Conservation (phyloP, 805 yeast species). For the Cyberlindnera petersonii region DNA sequence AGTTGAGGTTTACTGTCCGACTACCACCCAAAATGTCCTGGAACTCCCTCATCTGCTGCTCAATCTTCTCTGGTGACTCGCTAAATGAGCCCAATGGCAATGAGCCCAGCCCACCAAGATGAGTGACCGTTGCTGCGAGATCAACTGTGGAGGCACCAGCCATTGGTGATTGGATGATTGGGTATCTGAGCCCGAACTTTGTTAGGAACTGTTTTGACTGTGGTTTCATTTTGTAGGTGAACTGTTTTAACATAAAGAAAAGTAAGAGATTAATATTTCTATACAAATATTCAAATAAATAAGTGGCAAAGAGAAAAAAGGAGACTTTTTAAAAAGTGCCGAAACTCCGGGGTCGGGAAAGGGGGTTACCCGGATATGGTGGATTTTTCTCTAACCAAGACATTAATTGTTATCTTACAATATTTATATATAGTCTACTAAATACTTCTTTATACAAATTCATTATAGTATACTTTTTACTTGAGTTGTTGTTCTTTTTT, state of each 20-base stretch:
- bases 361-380: too few species aligned
- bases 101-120: slow-evolving; percentile 50
- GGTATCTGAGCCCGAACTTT: slow-evolving; percentile 34
- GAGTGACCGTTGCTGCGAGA: slow-evolving; percentile 40
- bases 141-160: slow-evolving; percentile 48
- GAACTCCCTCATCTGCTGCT: slow-evolving; percentile 14
- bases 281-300: too few species aligned
- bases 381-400: too few species aligned
- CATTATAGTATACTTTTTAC: too few species aligned
- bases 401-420: too few species aligned
- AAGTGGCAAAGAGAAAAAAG: too few species aligned
- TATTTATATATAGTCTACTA: too few species aligned
- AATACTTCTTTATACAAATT: too few species aligned
- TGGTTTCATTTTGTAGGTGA: slow-evolving; percentile 14
- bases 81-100: slow-evolving; percentile 28
- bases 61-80: slow-evolving; percentile 14
- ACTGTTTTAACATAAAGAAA: background rate
- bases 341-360: too few species aligned
- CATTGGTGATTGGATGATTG: slow-evolving; percentile 57
- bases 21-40: slow-evolving; percentile 5
- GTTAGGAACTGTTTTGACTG: slow-evolving; percentile 16
- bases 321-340: too few species aligned
- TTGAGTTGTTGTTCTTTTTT: background rate
- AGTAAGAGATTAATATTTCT: background rate
- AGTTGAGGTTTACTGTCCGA: slow-evolving; percentile 40